Evolutionary conservation across 768 basidiomycete genomes (phyloP).

Genomic region (Psilocybe cyanescens): DNA sequence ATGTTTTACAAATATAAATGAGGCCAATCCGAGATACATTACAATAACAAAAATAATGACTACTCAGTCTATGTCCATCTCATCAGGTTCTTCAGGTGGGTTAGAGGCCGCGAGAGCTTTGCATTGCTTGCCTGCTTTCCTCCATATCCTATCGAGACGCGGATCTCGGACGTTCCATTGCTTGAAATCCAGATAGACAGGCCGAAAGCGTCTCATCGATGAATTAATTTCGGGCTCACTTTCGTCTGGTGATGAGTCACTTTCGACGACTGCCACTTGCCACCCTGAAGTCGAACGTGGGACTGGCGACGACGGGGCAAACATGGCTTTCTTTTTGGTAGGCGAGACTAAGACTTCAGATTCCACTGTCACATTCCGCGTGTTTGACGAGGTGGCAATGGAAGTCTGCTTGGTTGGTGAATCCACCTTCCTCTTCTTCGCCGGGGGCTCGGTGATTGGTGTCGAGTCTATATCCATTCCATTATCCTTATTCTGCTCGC

Average conservation of each 20-base stretch:
- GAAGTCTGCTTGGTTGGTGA: constrained; percentile 14
- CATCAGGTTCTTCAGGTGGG: not conserved
- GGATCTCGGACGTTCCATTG: constrained; percentile 52
- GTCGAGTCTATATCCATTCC: constrained; percentile 28
- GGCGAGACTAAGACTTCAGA: constrained; percentile 1
- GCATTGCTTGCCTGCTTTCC: constrained; percentile 25
- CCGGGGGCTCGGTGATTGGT: constrained; percentile 42
- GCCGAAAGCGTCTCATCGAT: constrained; percentile 45
- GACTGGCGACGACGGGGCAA: constrained; percentile 7
- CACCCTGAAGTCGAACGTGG: not conserved
- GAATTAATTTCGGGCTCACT: constrained; percentile 23
- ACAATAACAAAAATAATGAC: not conserved
- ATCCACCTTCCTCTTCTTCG: constrained; percentile 41
- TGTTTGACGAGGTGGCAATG: not conserved
- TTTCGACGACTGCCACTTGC: constrained; percentile 7
- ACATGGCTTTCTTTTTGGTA: not conserved
- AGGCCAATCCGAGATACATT: not conserved
- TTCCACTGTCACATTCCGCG: not conserved
- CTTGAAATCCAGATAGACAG: constrained; percentile 51
- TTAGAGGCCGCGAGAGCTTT: not conserved
- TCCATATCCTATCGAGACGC: constrained; percentile 34
- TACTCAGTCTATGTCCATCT: not conserved
- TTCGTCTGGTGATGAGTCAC: constrained; percentile 25
- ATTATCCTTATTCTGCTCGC: constrained; percentile 16
- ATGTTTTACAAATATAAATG: not conserved